Percentiles rank a stretch among this genome's conserved stretches.
Conservation (phyloP, 2,329 filamentous ascomycete species). For the Paramyrothecium sp. region DNA sequence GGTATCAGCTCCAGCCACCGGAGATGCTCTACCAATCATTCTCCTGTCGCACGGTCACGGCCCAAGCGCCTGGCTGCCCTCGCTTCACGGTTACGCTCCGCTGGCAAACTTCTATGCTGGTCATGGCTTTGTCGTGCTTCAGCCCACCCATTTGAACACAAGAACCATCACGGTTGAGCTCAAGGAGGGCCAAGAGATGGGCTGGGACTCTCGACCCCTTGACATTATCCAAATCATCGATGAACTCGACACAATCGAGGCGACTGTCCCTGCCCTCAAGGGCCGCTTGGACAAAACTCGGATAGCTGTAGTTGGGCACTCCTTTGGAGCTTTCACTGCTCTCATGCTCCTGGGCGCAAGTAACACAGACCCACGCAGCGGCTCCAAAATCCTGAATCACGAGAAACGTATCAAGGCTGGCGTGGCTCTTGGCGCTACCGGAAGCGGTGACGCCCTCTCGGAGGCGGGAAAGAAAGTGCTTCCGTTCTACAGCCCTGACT, state of each 20-base stretch:
- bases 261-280: conserved; percentile 15
- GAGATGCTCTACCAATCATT: conserved; percentile 17
- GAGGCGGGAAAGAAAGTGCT: conserved; percentile 12
- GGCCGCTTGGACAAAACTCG: conserved; percentile 18
- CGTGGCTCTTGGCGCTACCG: conserved; percentile 18
- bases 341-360: conserved; percentile 14
- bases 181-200: conserved; percentile 10
- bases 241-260: conserved; percentile 18
- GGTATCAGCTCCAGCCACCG: conserved; percentile 12
- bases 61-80: conserved; percentile 21
- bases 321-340: conserved; percentile 17
- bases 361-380: conserved; percentile 19
- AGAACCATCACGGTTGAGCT: conserved; percentile 8
- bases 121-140: conserved; percentile 24
- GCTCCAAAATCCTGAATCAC: conserved; percentile 5
- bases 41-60: conserved; percentile 24
- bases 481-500: conserved; percentile 16
- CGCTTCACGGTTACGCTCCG: conserved; percentile 19
- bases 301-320: conserved; percentile 21
- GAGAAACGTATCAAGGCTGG: conserved; percentile 22
- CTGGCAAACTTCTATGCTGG: conserved; percentile 22
- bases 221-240: conserved; percentile 21
- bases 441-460: conserved; percentile 11
- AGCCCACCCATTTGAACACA: conserved; percentile 23
- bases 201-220: conserved; percentile 15